Evolutionary conservation across 257 asterid species (phyloP), one percentile per base, ranked within the genome.

Genomic region (Fraxinus anomala): DNA sequence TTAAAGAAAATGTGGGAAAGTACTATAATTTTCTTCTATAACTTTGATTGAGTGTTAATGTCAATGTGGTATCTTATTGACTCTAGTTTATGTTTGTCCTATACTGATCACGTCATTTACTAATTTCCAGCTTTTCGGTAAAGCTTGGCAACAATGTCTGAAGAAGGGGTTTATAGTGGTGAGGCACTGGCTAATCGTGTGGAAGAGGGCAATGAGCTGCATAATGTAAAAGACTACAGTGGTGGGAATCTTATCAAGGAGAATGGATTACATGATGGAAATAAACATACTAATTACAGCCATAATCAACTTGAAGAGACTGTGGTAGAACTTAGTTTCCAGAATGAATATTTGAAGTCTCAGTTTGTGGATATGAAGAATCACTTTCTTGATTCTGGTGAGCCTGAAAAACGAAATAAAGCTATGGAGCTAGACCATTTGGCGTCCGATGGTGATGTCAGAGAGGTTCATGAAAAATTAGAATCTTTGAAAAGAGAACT

Each of bases 331-430:
- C 97, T 92, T 63, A 84, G 83, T 86, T 90, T 91, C 85, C 95
- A 92, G 90, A 93, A 89, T 86, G 97, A 89, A 79, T 96, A 89
- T 83, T 80, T 96, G 91, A 92, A 88, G 80, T 89, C 95, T 83
- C 97, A 93, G 82, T 88, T 86, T 76, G 88, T 76, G 81, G 96
- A 86, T 56, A 81, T 94, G 80, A 84, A 86, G 86, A 84, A 80
- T 80, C 77, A 70, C 78, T 54, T 73, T 71, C 72, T 72, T 19
- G 77, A 83, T 73, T 81, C 89, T 82, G 82, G 76, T 23, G 75
- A 9, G 34, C 70, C 80, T 67, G 81, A 66, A 80, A 73, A 66
- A 72, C 85, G 44, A 76, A 78, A 63, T 31, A 77, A 82, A 82
- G 76, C 80, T 6, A 82, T 26, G 76, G 87, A 68, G 39, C 81